phyloP scores from a whole-genome alignment of 176 grass and related monocot species.

The Cocos nucifera region DNA sequence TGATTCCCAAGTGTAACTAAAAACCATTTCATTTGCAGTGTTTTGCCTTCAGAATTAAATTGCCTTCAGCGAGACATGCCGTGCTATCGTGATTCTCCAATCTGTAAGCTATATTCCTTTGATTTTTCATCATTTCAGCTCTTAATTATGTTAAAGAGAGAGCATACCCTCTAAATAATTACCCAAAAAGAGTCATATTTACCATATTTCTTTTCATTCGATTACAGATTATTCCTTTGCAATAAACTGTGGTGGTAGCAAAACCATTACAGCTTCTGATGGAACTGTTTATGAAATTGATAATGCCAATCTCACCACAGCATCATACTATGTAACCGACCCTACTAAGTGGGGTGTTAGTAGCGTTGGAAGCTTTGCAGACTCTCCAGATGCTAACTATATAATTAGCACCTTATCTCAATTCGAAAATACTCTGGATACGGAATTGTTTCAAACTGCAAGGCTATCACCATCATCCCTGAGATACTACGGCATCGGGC shows the following conservation, averaged over 20 bases:
- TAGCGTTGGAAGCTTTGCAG: slow-evolving; percentile 48
- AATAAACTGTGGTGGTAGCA: slow-evolving; percentile 46
- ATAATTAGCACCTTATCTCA: slow-evolving; percentile 31
- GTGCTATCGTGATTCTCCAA: slow-evolving; percentile 47
- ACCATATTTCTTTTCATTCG: too few species aligned
- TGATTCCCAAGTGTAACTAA: neutral
- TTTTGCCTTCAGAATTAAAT: slow-evolving; percentile 23
- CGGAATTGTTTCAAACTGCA: slow-evolving; percentile 59
- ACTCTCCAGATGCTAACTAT: slow-evolving; percentile 26
- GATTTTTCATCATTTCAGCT: too few species aligned
- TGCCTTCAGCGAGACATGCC: slow-evolving; percentile 53
- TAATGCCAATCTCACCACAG: slow-evolving; percentile 19
- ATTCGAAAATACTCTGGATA: slow-evolving; percentile 37
- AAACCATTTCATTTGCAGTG: neutral
- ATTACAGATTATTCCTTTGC: slow-evolving; percentile 59
- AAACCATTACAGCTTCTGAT: slow-evolving; percentile 47
- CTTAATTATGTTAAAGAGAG: too few species aligned
- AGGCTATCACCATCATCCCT: slow-evolving; percentile 78
- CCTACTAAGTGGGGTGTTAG: slow-evolving; percentile 61
- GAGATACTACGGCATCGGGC: slow-evolving; percentile 78
- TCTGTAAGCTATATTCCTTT: slow-evolving; percentile 25
- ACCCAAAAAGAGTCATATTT: too few species aligned
- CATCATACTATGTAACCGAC: slow-evolving; percentile 23
- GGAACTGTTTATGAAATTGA: slow-evolving; percentile 41
- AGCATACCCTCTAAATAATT: too few species aligned